Percentiles rank a stretch among this genome's conserved stretches.
Evolutionary conservation across 345 rosid species (phyloP).

Genomic region (Populus ilicifolia): DNA sequence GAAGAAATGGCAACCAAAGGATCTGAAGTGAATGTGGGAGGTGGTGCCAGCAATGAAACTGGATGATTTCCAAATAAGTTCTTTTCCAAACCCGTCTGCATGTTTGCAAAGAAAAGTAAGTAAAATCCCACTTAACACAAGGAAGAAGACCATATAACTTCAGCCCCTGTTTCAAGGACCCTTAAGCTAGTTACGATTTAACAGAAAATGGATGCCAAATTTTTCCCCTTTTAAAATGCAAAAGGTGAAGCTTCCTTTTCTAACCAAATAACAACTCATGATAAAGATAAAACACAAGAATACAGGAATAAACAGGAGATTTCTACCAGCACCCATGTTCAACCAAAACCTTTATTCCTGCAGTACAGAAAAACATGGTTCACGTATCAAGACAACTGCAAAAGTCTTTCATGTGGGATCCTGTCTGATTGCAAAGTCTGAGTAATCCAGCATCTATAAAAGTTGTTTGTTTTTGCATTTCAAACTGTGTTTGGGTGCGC

Average conservation of each 20-base stretch:
- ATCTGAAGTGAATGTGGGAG: constrained; percentile 77
- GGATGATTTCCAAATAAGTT: constrained; percentile 84
- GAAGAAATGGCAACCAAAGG: constrained; percentile 48
- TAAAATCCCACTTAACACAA: constrained; percentile 2
- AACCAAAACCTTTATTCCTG: background rate
- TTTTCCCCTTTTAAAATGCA: background rate
- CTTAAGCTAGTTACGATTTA: background rate
- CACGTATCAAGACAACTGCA: background rate
- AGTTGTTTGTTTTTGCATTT: no score
- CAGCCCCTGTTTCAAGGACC: constrained; percentile 8
- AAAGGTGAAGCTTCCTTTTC: background rate
- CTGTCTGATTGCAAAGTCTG: background rate
- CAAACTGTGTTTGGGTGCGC: no score
- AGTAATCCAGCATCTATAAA: background rate
- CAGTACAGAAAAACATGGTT: background rate
- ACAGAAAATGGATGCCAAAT: background rate
- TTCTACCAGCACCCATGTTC: background rate
- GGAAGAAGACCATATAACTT: background rate
- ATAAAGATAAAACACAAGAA: background rate
- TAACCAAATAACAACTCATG: background rate
- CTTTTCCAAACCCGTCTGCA: constrained; percentile 86
- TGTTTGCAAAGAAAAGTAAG: constrained; percentile 7
- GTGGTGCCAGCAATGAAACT: constrained; percentile 63
- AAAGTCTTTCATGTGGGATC: background rate
- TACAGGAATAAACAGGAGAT: background rate